Percentiles rank a stretch among this genome's conserved stretches.
phyloP scores from a whole-genome alignment of 2,329 filamentous ascomycete species.

The Aspergillus pseudoterreus region DNA sequence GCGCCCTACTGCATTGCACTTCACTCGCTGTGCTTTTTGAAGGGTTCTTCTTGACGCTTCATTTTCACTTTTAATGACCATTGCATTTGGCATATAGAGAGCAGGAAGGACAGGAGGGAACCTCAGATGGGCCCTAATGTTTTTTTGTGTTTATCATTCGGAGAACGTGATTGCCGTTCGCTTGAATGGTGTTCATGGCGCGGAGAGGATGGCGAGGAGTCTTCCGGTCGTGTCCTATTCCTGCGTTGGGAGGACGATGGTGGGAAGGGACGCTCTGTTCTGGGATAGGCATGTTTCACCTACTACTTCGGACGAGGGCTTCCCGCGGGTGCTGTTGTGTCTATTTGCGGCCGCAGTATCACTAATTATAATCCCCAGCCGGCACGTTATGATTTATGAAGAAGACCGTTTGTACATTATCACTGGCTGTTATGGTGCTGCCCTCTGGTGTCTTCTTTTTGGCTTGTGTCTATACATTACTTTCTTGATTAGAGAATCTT shows the following conservation, averaged over 20 bases:
- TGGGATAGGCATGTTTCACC: neutral
- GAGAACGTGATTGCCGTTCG: neutral
- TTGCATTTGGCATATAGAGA: slow-evolving; percentile 35
- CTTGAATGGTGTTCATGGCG: too few species aligned
- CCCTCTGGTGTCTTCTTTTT: slow-evolving; percentile 3
- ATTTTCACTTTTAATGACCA: slow-evolving; percentile 24
- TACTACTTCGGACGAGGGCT: neutral
- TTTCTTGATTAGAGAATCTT: neutral
- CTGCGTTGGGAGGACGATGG: too few species aligned
- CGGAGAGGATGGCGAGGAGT: too few species aligned
- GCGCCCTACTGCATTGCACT: slow-evolving; percentile 31
- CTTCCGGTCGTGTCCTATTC: too few species aligned
- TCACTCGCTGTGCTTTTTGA: slow-evolving; percentile 38
- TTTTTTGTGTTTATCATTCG: neutral
- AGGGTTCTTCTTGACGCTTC: slow-evolving; percentile 15
- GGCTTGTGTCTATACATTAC: slow-evolving; percentile 10
- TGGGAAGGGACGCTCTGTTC: too few species aligned
- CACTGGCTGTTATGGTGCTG: neutral
- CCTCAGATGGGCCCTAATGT: neutral
- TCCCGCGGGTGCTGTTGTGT: neutral
- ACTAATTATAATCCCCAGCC: slow-evolving; percentile 6
- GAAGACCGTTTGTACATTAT: slow-evolving; percentile 9
- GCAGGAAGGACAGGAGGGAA: slow-evolving; percentile 1
- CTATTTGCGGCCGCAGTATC: slow-evolving; percentile 5
- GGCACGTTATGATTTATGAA: slow-evolving; percentile 11